Percentiles rank a stretch among this genome's conserved stretches.
phyloP scores from a whole-genome alignment of 2,329 filamentous ascomycete species.

The Neocatenulostroma microsporum region DNA sequence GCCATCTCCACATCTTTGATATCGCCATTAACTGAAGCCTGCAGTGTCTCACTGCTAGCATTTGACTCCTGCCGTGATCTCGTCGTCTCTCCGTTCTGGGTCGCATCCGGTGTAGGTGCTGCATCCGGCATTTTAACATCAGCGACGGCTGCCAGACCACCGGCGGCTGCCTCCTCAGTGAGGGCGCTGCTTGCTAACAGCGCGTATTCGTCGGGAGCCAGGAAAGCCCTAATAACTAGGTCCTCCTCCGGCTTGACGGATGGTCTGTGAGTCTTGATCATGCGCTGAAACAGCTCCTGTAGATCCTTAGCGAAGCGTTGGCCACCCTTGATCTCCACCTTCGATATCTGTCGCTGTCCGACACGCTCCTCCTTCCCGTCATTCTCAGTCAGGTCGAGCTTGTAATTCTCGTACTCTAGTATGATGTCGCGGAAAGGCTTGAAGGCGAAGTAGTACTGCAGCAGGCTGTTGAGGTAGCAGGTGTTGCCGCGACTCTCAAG shows the following conservation, averaged over 20 bases:
- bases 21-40: no score
- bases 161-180: conserved; percentile 9
- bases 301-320: conserved; percentile 30
- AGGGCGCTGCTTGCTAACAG: conserved; percentile 14
- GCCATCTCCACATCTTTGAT: no score
- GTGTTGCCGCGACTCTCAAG: conserved; percentile 94
- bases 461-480: conserved; percentile 91
- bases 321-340: conserved; percentile 27
- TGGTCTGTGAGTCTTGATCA: conserved; percentile 26
- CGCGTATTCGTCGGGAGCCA: conserved; percentile 22
- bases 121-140: conserved; percentile 3
- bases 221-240: conserved; percentile 30
- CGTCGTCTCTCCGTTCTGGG: conserved; percentile 2
- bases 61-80: conserved; percentile 13
- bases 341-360: conserved; percentile 58
- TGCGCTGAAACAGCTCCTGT: conserved; percentile 28
- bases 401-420: conserved; percentile 63
- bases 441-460: conserved; percentile 92
- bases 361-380: conserved; percentile 61
- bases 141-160: background rate
- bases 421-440: conserved; percentile 73
- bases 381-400: conserved; percentile 59
- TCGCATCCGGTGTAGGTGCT: no score
- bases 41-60: conserved; percentile 22
- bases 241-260: conserved; percentile 28